Conservation (phyloP, 441 rosid species). For the Cnidoscolus chayamansa region DNA sequence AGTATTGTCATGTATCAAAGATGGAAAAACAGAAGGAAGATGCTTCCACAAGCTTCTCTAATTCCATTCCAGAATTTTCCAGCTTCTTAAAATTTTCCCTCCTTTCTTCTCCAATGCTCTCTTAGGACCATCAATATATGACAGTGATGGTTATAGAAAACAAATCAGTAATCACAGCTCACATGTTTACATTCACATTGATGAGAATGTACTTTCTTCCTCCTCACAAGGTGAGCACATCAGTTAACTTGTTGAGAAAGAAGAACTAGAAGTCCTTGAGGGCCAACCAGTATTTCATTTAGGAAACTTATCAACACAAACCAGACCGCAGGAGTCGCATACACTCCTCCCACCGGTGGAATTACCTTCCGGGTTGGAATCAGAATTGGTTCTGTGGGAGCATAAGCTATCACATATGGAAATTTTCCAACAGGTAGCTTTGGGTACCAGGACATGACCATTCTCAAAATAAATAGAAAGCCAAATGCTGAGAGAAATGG, state of each 20-base stretch:
- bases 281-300: conserved; percentile 84
- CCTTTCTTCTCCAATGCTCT: too few relatives aligned
- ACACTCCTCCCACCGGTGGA: conserved; percentile 90
- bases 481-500: conserved; percentile 70
- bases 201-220: not conserved
- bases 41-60: too few relatives aligned
- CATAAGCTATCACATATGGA: conserved; percentile 81
- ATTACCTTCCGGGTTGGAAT: conserved; percentile 68
- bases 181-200: not conserved
- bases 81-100: too few relatives aligned
- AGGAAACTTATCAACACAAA: conserved; percentile 75
- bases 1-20: too few relatives aligned
- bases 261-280: conserved; percentile 81
- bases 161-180: not conserved
- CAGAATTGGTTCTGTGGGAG: conserved; percentile 88
- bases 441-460: conserved; percentile 96
- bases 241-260: conserved; percentile 48
- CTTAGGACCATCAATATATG: not conserved
- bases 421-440: conserved; percentile 80
- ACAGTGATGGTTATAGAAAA: conserved; percentile 2
- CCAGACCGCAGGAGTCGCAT: conserved; percentile 91
- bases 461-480: conserved; percentile 68
- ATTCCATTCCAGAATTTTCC: too few relatives aligned
- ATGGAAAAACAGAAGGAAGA: too few relatives aligned
- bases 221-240: conserved; percentile 2